Evolutionary conservation across 2,329 filamentous ascomycete genomes (phyloP).

Genomic region (Sordariomycetes sp.): DNA sequence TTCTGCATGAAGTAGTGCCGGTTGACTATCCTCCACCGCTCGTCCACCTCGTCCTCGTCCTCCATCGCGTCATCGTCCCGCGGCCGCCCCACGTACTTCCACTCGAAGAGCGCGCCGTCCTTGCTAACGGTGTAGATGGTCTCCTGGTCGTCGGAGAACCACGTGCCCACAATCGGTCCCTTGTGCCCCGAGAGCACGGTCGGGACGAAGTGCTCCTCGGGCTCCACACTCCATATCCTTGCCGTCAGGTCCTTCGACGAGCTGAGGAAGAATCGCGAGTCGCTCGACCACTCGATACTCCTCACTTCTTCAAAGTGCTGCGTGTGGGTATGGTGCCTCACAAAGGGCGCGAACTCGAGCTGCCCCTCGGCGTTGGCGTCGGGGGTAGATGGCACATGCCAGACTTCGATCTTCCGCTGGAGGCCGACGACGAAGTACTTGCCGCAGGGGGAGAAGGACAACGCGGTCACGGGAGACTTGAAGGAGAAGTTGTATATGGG

Average conservation of each 20-base stretch:
- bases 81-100: slow-evolving; percentile 66
- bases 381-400: slow-evolving; percentile 88
- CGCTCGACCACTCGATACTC: slow-evolving; percentile 88
- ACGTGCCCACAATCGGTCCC: slow-evolving; percentile 86
- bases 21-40: slow-evolving; percentile 80
- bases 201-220: slow-evolving; percentile 78
- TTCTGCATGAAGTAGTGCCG: slow-evolving; percentile 92
- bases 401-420: slow-evolving; percentile 83
- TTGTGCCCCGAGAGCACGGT: slow-evolving; percentile 87
- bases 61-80: slow-evolving; percentile 39
- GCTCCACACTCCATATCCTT: slow-evolving; percentile 86
- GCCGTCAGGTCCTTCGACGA: slow-evolving; percentile 87
- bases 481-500: slow-evolving; percentile 95
- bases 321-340: slow-evolving; percentile 73
- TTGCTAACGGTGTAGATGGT: slow-evolving; percentile 93
- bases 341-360: slow-evolving; percentile 90
- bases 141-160: slow-evolving; percentile 92
- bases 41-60: slow-evolving; percentile 43
- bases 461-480: slow-evolving; percentile 66
- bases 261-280: slow-evolving; percentile 90
- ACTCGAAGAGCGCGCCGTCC: slow-evolving; percentile 91
- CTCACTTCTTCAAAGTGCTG: slow-evolving; percentile 83
- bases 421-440: slow-evolving; percentile 83
- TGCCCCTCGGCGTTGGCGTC: slow-evolving; percentile 69
- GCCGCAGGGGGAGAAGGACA: slow-evolving; percentile 86